Evolutionary conservation across 257 asterid species (phyloP), one percentile per base, ranked within the genome.

Genomic region (Salvia rosmarinus): DNA sequence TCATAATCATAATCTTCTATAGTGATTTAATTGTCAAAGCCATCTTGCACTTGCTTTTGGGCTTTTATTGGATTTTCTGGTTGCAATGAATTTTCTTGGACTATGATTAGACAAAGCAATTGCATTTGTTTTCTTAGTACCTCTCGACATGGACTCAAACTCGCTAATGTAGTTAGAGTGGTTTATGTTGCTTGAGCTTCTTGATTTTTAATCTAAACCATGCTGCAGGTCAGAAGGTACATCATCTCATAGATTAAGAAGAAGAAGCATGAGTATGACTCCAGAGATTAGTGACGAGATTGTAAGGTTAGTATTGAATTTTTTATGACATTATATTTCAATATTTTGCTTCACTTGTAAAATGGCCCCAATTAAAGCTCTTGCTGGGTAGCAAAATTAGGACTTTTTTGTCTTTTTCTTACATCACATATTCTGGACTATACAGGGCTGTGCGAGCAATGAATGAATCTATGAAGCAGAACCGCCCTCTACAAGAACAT

Each of bases 201-300:
- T 70, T 46, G 54, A 34, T 51, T 65, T 43, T 66, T 19, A 34
- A 54, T 20, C 57, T 39, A 64, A 21, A 52, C 65, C 13, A 19
- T 67, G 32, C 80, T 74, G 75, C 90, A 95, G 99, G 84, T 91
- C 99, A 30, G 91, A 80, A 75, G 98, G 98, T 51, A 90, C 98
- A 71, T 78, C 95, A 14, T 79, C 90, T 21, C 95, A 95, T 69
- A 88, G 90, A 75, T 47, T 85, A 78, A 88, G 98, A 83, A 82
- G 98, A 80, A 88, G 99, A 81, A 91, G 98, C 82, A 84, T 95
- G 61, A 95, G 99, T 75, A 89, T 91, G 85, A 91, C 96, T 64
- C 99, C 99, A 10, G 96, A 89, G 80, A 89, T 95, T 70, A 87
- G 99, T 75, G 99, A 95, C 81, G 98, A 91, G 79, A 95, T 91